Evolutionary conservation across 345 rosid species (phyloP).

Genomic region (Anastatica hierochuntica): DNA sequence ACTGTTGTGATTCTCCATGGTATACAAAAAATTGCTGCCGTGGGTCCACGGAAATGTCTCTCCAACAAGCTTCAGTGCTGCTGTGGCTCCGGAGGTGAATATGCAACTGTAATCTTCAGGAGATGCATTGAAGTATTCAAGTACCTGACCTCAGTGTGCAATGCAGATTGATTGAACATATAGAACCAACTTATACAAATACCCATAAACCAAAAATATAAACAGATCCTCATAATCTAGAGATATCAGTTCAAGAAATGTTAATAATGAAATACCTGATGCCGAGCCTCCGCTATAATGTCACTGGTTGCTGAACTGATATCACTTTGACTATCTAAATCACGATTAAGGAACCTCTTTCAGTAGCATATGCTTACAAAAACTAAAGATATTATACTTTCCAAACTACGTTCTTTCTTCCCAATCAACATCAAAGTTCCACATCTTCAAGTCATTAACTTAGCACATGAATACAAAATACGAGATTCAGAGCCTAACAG

Average conservation of each 20-base stretch:
- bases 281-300: slow-evolving; percentile 60
- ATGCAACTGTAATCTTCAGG: slow-evolving; percentile 70
- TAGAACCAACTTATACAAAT: neutral
- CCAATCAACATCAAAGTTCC: slow-evolving; percentile 2
- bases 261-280: slow-evolving; percentile 42
- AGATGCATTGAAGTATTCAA: slow-evolving; percentile 81
- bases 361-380: neutral
- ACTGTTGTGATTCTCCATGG: slow-evolving; percentile 94
- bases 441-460: neutral
- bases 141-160: slow-evolving; percentile 44
- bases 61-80: slow-evolving; percentile 83
- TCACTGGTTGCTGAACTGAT: slow-evolving; percentile 56
- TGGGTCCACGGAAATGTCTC: slow-evolving; percentile 89
- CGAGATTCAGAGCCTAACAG: neutral
- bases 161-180: slow-evolving; percentile 6
- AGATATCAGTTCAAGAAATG: slow-evolving; percentile 2
- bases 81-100: slow-evolving; percentile 95
- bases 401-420: neutral
- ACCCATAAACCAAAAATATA: neutral
- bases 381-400: neutral
- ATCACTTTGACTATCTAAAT: slow-evolving; percentile 81
- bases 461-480: neutral
- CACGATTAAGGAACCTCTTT: slow-evolving; percentile 21
- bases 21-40: slow-evolving; percentile 58
- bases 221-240: neutral